Evolutionary conservation across 176 grass and related monocot species (phyloP).

Genomic region (Eragrostis nindensis): DNA sequence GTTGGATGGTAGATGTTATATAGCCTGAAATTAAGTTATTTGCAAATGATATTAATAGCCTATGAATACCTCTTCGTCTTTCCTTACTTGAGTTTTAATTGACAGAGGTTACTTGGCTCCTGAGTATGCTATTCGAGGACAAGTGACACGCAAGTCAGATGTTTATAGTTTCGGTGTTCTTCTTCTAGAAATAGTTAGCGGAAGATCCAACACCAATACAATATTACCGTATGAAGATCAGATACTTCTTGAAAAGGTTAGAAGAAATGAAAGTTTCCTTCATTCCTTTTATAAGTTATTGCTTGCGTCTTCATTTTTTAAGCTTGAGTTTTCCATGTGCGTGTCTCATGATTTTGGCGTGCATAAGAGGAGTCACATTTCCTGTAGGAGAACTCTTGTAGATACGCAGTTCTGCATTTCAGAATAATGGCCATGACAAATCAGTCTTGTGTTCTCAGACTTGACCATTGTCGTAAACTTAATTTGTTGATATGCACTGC

Average conservation of each 20-base stretch:
- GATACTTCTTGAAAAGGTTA: conserved; percentile 73
- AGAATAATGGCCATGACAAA: conserved; percentile 24
- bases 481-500: background rate
- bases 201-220: conserved; percentile 73
- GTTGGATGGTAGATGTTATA: too few species aligned
- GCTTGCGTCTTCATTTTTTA: conserved; percentile 8
- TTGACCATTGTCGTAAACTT: background rate
- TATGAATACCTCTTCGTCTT: conserved; percentile 24
- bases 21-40: background rate
- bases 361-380: background rate
- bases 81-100: conserved; percentile 45
- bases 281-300: conserved; percentile 8
- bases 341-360: conserved; percentile 10
- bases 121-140: conserved; percentile 87
- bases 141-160: conserved; percentile 84
- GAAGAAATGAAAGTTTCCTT: background rate
- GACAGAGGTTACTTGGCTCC: conserved; percentile 82
- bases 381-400: background rate
- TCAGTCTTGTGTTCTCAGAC: conserved; percentile 9
- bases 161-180: conserved; percentile 87
- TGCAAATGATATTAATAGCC: conserved; percentile 11
- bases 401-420: conserved; percentile 10
- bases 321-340: background rate
- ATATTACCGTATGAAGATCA: conserved; percentile 70
- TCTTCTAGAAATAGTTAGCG: conserved; percentile 76